Evolutionary conservation across 2,329 filamentous ascomycete genomes (phyloP).

Genomic region (Ceratocystis harringtonii): DNA sequence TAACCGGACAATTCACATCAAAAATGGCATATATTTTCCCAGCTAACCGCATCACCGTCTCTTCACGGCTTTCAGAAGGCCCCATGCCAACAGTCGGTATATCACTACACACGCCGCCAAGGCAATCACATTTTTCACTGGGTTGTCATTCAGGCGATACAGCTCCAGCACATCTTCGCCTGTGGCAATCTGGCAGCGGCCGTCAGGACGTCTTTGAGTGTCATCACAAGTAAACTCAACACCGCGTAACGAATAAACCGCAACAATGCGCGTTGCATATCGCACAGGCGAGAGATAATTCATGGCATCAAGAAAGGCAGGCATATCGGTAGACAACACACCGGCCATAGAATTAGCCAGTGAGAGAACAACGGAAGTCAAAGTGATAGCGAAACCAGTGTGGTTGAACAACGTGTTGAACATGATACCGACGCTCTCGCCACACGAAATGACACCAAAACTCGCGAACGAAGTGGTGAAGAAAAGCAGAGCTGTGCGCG

Average conservation of each 20-base stretch:
- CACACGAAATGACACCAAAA: slow-evolving; percentile 59
- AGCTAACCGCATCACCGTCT: slow-evolving; percentile 31
- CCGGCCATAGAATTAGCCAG: slow-evolving; percentile 59
- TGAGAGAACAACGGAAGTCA: slow-evolving; percentile 54
- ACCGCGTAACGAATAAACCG: slow-evolving; percentile 46
- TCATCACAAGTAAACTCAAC: slow-evolving; percentile 50
- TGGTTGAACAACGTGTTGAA: slow-evolving; percentile 64
- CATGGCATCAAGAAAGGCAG: slow-evolving; percentile 47
- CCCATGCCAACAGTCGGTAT: slow-evolving; percentile 51
- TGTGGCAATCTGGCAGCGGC: slow-evolving; percentile 47
- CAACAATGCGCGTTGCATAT: slow-evolving; percentile 52
- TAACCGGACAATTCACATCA: background rate
- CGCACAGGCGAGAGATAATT: slow-evolving; percentile 61
- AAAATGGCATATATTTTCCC: background rate
- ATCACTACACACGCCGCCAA: slow-evolving; percentile 48
- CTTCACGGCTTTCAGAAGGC: slow-evolving; percentile 36
- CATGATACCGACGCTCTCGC: slow-evolving; percentile 62
- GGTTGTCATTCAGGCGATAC: slow-evolving; percentile 50
- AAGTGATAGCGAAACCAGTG: slow-evolving; percentile 61
- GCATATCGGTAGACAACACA: slow-evolving; percentile 55
- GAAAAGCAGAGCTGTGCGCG: slow-evolving; percentile 47
- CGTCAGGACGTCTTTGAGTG: slow-evolving; percentile 42
- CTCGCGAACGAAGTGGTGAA: slow-evolving; percentile 53
- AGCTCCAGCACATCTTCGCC: slow-evolving; percentile 52
- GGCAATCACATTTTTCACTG: slow-evolving; percentile 44